A percentile compares a stretch with the other conserved stretches of the same genome.
Conservation (phyloP, 768 basidiomycete genomes). For the Mycena amicta region DNA sequence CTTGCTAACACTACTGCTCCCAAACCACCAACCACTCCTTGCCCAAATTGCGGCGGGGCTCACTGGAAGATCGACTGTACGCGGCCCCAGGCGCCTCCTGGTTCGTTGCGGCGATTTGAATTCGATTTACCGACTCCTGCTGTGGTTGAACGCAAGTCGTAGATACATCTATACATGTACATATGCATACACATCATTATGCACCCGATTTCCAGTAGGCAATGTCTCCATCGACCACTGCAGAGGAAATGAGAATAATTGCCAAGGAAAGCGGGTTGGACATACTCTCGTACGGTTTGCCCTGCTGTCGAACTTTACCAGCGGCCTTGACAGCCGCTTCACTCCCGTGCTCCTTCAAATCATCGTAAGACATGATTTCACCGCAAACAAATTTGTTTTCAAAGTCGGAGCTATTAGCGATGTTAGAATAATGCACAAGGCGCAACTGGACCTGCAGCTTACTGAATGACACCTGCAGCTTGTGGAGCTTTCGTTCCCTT, state of each 20-base stretch:
- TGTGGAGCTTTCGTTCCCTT: conserved; percentile 93
- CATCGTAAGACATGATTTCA: conserved; percentile 93
- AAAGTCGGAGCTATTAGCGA: conserved; percentile 76
- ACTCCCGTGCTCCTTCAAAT: conserved; percentile 88
- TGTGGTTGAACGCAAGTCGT: too few species aligned
- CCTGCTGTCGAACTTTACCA: conserved; percentile 93
- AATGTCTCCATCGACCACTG: conserved; percentile 88
- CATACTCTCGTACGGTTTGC: conserved; percentile 94
- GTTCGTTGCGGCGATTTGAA: neutral
- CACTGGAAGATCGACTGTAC: conserved; percentile 20
- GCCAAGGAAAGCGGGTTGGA: conserved; percentile 31
- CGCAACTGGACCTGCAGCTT: conserved; percentile 30
- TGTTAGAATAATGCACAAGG: neutral
- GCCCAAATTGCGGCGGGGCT: conserved; percentile 15
- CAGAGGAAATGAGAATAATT: conserved; percentile 14
- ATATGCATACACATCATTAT: conserved; percentile 26
- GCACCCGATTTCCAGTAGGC: conserved; percentile 89
- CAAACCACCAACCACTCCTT: conserved; percentile 4
- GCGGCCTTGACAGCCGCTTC: conserved; percentile 93
- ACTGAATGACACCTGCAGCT: conserved; percentile 98
- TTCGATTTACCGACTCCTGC: conserved; percentile 3
- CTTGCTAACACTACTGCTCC: neutral
- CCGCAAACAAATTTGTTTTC: conserved; percentile 98
- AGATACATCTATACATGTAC: too few species aligned
- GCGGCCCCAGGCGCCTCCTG: conserved; percentile 13